Percentiles rank a stretch among this genome's conserved stretches.
These are phyloP conservation scores for Elongisporangium senticosum DNA, from an alignment of 352 stramenopile species.

Conservation along the genomic window DNA sequence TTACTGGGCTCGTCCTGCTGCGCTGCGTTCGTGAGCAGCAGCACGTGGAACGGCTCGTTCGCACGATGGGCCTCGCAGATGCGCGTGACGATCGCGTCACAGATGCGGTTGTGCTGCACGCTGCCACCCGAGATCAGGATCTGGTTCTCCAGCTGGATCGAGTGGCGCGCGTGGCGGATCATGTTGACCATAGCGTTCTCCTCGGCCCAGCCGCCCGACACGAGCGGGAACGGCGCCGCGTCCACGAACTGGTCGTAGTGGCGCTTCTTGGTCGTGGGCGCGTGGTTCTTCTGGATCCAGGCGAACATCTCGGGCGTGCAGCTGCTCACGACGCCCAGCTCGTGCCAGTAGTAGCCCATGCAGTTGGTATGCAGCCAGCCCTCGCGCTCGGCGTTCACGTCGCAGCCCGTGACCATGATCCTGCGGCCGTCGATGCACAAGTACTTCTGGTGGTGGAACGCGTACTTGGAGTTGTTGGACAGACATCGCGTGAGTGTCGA, in stretches of 20 bases:
- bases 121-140: constrained; percentile 71
- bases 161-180: constrained; percentile 59
- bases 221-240: constrained; percentile 56
- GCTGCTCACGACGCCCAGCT: constrained; percentile 46
- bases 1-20: constrained; percentile 77
- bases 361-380: constrained; percentile 58
- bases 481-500: constrained; percentile 22
- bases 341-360: constrained; percentile 75
- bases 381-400: constrained; percentile 66
- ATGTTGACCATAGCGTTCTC: constrained; percentile 82
- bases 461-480: constrained; percentile 80
- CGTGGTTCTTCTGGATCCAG: constrained; percentile 61
- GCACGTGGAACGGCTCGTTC: constrained; percentile 38
- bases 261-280: constrained; percentile 26
- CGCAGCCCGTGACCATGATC: constrained; percentile 74
- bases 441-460: constrained; percentile 83
- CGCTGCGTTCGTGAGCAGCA: constrained; percentile 68
- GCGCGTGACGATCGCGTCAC: constrained; percentile 48
- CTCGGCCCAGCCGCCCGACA: constrained; percentile 67
- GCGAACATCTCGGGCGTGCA: constrained; percentile 48
- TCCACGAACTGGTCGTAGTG: constrained; percentile 57
- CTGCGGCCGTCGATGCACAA: constrained; percentile 52
- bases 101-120: constrained; percentile 73
- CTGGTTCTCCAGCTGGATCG: constrained; percentile 74
- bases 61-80: constrained; percentile 32